These are phyloP conservation scores for Pleodorina starrii DNA, from an alignment of 139 green algal species.

Conservation along the genomic window DNA sequence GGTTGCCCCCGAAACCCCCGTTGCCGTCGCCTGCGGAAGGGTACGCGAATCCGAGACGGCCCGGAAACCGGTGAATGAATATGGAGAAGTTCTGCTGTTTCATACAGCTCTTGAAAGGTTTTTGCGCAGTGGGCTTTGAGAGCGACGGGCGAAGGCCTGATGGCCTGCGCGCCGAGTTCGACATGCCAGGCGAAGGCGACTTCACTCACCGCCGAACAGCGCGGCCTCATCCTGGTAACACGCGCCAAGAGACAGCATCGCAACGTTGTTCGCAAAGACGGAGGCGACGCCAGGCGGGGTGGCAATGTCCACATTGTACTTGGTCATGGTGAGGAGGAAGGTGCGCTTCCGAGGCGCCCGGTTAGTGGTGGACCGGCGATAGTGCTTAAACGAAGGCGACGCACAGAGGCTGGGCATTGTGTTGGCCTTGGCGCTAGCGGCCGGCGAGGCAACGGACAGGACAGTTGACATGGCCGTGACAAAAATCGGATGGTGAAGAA, in stretches of 20 bases:
- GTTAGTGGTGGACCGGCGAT: slow-evolving; percentile 41
- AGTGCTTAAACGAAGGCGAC: not conserved
- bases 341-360: slow-evolving; percentile 55
- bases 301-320: not conserved
- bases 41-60: no score
- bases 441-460: not conserved
- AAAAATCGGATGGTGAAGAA: no score
- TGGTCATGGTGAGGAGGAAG: slow-evolving; percentile 57
- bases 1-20: not conserved
- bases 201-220: not conserved
- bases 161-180: not conserved
- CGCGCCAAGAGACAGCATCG: not conserved
- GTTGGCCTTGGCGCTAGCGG: not conserved
- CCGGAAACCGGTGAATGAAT: no score
- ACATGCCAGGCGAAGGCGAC: not conserved
- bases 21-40: not conserved
- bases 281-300: not conserved
- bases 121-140: no score
- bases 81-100: no score
- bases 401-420: not conserved
- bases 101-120: no score
- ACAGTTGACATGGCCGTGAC: not conserved
- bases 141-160: not conserved
- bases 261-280: not conserved
- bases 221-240: not conserved